phyloP scores from a whole-genome alignment of 305 asterid species.

The Fraxinus albicans region DNA sequence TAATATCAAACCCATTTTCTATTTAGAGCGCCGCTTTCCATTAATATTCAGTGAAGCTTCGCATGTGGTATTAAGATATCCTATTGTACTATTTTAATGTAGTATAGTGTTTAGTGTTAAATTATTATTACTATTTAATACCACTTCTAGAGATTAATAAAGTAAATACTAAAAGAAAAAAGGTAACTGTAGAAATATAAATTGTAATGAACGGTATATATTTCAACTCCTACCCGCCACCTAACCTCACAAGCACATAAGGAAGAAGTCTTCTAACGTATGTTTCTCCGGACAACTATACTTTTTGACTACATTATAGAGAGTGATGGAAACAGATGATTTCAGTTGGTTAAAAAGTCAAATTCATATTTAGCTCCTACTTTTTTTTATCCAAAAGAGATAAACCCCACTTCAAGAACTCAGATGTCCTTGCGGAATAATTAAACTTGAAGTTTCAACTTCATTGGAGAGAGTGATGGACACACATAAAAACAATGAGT shows the following conservation, averaged over 20 bases:
- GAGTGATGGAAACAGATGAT: not conserved
- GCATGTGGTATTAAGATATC: not conserved
- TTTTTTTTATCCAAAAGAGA: not conserved
- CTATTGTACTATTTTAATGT: not conserved
- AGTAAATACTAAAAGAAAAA: not conserved
- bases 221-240: not conserved
- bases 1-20: not conserved
- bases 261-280: not conserved
- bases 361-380: not conserved
- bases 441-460: not conserved
- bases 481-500: not conserved
- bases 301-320: not conserved
- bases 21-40: not conserved
- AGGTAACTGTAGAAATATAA: not conserved
- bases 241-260: not conserved
- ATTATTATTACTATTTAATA: not conserved
- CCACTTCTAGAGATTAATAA: not conserved
- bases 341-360: not conserved
- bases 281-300: not conserved
- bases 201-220: not conserved
- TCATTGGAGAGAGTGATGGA: not conserved
- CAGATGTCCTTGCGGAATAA: not conserved
- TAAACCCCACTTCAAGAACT: not conserved
- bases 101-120: not conserved
- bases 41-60: not conserved